Conservation (phyloP, 164 flowering plant genomes). For the Liquidambar formosana region DNA sequence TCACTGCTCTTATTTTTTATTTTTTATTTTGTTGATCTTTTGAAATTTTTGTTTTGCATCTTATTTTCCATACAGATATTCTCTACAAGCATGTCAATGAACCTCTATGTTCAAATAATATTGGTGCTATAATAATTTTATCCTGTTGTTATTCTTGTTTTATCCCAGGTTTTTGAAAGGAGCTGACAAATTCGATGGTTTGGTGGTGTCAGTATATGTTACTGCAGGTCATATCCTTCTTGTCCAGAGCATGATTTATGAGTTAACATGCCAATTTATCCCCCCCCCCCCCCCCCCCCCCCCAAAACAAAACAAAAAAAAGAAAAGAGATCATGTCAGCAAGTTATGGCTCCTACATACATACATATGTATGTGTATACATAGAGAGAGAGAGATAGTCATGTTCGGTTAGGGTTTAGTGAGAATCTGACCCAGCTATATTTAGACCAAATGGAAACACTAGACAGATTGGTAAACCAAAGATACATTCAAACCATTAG, state of each 20-base stretch:
- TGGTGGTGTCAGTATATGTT: constrained; percentile 92
- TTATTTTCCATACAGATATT: neutral
- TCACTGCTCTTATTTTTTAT: neutral
- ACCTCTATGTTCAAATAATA: too few species aligned
- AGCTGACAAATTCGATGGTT: constrained; percentile 84
- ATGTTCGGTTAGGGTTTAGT: too few species aligned
- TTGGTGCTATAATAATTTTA: neutral
- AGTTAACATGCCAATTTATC: neutral
- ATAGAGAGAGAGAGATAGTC: neutral
- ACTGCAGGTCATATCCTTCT: constrained; percentile 98
- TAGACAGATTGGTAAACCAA: too few species aligned
- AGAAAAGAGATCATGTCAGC: too few species aligned
- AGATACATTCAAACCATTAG: too few species aligned
- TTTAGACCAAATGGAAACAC: too few species aligned
- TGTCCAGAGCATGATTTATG: neutral
- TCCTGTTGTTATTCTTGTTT: neutral
- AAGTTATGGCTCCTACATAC: too few species aligned
- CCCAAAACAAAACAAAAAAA: too few species aligned
- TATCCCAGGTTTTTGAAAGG: constrained; percentile 82
- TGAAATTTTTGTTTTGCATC: neutral
- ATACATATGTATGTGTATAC: too few species aligned
- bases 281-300: too few species aligned
- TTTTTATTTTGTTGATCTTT: too few species aligned
- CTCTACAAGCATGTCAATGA: neutral
- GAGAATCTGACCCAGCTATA: too few species aligned